Evolutionary conservation across 306 rosid species (phyloP).

Genomic region (Pueraria montana): DNA sequence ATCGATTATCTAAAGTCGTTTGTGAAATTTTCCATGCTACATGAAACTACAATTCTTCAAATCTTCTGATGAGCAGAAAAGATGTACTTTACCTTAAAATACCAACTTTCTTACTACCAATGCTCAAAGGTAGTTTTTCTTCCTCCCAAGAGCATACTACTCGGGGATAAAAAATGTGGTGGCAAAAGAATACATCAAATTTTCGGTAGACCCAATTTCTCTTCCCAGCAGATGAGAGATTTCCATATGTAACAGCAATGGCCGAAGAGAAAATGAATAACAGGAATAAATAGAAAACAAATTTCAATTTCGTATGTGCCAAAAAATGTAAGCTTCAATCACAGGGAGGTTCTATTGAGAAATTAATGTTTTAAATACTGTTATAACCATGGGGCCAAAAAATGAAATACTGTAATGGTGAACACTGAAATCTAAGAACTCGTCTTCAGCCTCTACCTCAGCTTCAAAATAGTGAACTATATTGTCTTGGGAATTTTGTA

Average conservation of each 20-base stretch:
- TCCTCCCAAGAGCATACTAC: not conserved
- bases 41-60: too few relatives aligned
- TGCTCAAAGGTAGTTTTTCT: not conserved
- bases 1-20: too few relatives aligned
- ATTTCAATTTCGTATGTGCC: too few relatives aligned
- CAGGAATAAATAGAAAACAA: too few relatives aligned
- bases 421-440: too few relatives aligned
- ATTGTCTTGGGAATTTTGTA: not conserved
- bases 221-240: not conserved
- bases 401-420: too few relatives aligned
- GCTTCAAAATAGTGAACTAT: not conserved
- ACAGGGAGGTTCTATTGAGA: too few relatives aligned
- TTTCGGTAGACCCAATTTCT: not conserved
- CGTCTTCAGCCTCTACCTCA: not conserved
- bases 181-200: not conserved
- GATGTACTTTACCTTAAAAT: not conserved
- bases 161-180: not conserved
- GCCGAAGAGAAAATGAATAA: too few relatives aligned
- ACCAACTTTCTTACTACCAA: not conserved
- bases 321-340: too few relatives aligned
- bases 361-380: not conserved
- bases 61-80: too few relatives aligned
- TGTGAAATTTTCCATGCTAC: too few relatives aligned
- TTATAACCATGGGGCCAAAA: not conserved
- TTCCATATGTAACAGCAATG: too few relatives aligned